These are phyloP conservation scores for Trichoderma koningiopsis DNA, from an alignment of 2,329 filamentous ascomycete species.

Conservation along the genomic window DNA sequence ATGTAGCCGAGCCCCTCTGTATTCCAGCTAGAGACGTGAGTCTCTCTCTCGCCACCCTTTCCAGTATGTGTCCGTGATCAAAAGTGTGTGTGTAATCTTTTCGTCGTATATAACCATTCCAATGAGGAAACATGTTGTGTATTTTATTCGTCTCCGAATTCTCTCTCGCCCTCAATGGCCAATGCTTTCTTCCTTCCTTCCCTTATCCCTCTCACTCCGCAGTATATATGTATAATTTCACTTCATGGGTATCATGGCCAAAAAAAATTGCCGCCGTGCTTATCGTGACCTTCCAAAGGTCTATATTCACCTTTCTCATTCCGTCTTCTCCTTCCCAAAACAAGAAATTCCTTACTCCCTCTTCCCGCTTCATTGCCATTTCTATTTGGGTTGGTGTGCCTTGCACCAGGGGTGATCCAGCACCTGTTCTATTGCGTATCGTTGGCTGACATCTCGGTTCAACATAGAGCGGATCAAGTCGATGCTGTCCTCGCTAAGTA, in stretches of 20 bases:
- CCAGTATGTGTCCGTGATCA: not conserved
- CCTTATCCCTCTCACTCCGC: not conserved
- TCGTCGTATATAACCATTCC: not conserved
- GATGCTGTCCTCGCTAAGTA: slow-evolving; percentile 88
- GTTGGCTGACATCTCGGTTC: slow-evolving; percentile 79
- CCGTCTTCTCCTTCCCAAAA: not conserved
- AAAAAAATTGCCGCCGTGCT: slow-evolving; percentile 5
- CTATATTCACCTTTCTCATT: slow-evolving; percentile 2
- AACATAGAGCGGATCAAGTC: slow-evolving; percentile 91
- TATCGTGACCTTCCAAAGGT: slow-evolving; percentile 23
- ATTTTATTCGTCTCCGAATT: not conserved
- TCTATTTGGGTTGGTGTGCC: slow-evolving; percentile 25
- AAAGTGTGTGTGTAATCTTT: not conserved
- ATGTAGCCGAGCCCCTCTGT: not conserved
- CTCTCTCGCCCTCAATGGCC: not conserved
- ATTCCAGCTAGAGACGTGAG: slow-evolving; percentile 3
- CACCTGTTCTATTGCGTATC: slow-evolving; percentile 86
- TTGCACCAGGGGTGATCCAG: slow-evolving; percentile 83
- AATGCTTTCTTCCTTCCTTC: not conserved
- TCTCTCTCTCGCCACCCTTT: not conserved
- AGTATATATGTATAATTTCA: slow-evolving; percentile 9
- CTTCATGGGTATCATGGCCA: slow-evolving; percentile 28
- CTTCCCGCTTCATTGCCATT: not conserved
- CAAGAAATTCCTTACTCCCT: not conserved
- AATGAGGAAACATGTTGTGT: not conserved